Conservation (phyloP, 345 rosid species). For the Salix udensis region DNA sequence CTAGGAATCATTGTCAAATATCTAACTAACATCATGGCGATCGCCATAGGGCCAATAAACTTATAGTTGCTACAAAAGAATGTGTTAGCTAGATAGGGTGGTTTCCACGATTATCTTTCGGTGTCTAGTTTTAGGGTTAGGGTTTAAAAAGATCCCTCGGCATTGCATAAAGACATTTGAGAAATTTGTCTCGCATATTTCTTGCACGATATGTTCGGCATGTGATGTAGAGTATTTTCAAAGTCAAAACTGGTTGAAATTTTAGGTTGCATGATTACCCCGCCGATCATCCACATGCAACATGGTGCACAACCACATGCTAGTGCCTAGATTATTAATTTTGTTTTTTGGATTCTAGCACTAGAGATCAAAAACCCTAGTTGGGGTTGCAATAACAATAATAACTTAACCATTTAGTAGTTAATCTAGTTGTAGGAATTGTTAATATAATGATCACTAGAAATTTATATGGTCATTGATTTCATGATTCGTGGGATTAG, state of each 20-base stretch:
- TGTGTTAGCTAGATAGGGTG: conserved; percentile 5
- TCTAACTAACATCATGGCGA: conserved; percentile 7
- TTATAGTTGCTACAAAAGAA: neutral
- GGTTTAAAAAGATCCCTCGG: conserved; percentile 20
- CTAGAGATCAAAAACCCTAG: too few species aligned
- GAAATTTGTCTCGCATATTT: conserved; percentile 9
- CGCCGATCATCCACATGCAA: conserved; percentile 8
- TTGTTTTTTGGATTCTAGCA: too few species aligned
- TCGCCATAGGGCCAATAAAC: conserved; percentile 39
- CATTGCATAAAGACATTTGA: neutral
- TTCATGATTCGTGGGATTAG: too few species aligned
- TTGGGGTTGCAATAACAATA: too few species aligned
- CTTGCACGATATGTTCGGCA: conserved; percentile 6
- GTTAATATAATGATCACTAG: too few species aligned
- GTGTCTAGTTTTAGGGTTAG: neutral
- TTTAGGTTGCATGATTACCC: conserved; percentile 7
- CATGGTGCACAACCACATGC: neutral
- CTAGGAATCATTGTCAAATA: conserved; percentile 18
- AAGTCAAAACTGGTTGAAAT: conserved; percentile 32
- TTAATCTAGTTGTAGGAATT: too few species aligned
- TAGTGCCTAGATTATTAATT: too few species aligned
- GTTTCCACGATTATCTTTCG: conserved; percentile 13
- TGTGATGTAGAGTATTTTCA: neutral
- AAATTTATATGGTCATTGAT: too few species aligned
- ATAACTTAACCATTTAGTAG: too few species aligned